Evolutionary conservation across 768 basidiomycete species (phyloP), one percentile per base, ranked within the genome.

Genomic region (Scleroderma citrinum): DNA sequence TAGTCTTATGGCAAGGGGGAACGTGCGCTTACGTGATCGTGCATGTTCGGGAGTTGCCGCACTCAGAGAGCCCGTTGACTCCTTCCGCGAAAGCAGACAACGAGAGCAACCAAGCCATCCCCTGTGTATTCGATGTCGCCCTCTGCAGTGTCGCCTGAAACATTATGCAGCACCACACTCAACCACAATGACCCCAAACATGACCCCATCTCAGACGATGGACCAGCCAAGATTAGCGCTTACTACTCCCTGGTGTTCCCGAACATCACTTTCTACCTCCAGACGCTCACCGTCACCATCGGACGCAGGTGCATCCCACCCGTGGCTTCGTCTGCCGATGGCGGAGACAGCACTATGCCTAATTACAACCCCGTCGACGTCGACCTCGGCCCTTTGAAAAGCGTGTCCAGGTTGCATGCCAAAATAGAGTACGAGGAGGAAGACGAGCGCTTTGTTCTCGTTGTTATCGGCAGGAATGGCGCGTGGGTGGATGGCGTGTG

Each of bases 401-500:
- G 91, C 54, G 93, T 99, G 46, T 97, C 94, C n/a, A 81, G 96
- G 20, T 76, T 96, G 16, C 96, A 99, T 63, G 96, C 96, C 30
- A 85, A 83, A 73, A 93, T 98, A 58, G 91, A 90, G 65, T 96
- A 90, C 61, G 91, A 94, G 73, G 85, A 88, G 64, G 86, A 90
- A 7, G 84, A 86, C 53, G 88, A 89, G 53, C 82, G 86, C 46
- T 96, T 94, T 64, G 83, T 90, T 14, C 78, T 99, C 31, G 82
- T 83, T 51, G 94, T 99, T 32, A 77, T 91, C 32, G 96, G 96
- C n/a, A 76, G 96, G 50, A 98, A 99, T 59, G 96, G 96, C 12
- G 93, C 93, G 16, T 97, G 94, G 87, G 92, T 99, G 5, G 93
- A 98, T 56, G 94, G 93, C 26, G 82, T 89, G n/a, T 99, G 94